These are phyloP conservation scores for Chrysosporium keratinophilum DNA, from an alignment of 2,329 filamentous ascomycete genomes.

Conservation along the genomic window DNA sequence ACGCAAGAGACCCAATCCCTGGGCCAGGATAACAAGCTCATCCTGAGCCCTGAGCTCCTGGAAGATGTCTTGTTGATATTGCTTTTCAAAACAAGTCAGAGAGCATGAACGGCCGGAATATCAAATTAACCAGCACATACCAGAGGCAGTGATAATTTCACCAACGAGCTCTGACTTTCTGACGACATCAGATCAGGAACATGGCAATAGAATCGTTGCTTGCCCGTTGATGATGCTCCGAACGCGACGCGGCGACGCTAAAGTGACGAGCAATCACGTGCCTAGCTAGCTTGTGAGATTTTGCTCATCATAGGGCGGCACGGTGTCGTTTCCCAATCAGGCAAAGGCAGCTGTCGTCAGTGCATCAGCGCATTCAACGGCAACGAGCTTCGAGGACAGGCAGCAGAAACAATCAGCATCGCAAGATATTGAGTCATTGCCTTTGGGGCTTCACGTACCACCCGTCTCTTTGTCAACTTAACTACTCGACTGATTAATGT, in stretches of 20 bases:
- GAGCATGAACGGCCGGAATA: constrained; percentile 12
- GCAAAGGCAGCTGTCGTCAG: neutral
- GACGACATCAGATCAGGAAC: constrained; percentile 14
- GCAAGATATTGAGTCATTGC: neutral
- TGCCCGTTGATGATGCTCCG: neutral
- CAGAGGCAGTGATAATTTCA: constrained; percentile 55
- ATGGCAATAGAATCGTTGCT: neutral
- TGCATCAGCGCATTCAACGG: neutral
- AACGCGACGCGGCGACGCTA: neutral
- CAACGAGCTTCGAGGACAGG: neutral
- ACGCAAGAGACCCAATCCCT: constrained; percentile 81
- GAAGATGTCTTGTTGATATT: constrained; percentile 94
- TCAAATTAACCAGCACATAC: constrained; percentile 28
- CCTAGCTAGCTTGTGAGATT: neutral
- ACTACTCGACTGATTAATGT: neutral
- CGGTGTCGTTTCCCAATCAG: neutral
- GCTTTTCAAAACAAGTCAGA: constrained; percentile 28
- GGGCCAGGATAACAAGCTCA: constrained; percentile 84
- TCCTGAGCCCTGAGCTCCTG: constrained; percentile 81
- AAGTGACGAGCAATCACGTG: neutral
- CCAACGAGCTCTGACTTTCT: constrained; percentile 20
- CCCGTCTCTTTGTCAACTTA: neutral
- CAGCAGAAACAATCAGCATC: neutral
- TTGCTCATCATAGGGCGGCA: neutral
- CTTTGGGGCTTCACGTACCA: neutral